Conservation (phyloP, 2,329 filamentous ascomycete species). For the Chaetomiaceae sp. region DNA sequence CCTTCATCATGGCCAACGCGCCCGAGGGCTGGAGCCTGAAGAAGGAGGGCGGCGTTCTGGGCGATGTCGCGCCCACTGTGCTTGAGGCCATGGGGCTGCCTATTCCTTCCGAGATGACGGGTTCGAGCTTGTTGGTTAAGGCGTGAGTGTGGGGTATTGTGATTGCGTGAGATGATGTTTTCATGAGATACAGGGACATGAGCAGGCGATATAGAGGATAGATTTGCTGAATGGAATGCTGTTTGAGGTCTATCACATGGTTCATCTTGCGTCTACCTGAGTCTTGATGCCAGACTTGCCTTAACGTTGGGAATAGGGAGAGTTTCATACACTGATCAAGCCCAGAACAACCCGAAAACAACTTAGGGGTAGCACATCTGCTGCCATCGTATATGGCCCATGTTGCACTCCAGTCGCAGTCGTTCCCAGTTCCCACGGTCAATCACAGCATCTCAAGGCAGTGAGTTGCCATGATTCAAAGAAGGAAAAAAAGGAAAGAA, state of each 20-base stretch:
- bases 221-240: conserved; percentile 9
- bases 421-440: no score
- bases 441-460: no score
- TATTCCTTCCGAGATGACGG: conserved; percentile 89
- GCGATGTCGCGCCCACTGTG: conserved; percentile 94
- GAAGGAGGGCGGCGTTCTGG: conserved; percentile 82
- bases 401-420: no score
- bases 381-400: no score
- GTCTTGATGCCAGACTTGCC: no score
- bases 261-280: no score
- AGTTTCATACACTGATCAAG: no score
- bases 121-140: conserved; percentile 77
- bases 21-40: conserved; percentile 83
- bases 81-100: conserved; percentile 86
- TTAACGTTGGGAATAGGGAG: no score
- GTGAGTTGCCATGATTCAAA: no score
- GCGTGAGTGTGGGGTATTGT: conserved; percentile 34
- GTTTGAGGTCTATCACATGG: not conserved
- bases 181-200: not conserved
- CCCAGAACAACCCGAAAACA: no score
- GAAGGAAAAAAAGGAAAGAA: no score
- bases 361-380: no score
- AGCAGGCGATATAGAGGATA: conserved; percentile 19
- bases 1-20: conserved; percentile 96
- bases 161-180: not conserved